A percentile compares a stretch with the other conserved stretches of the same genome.
phyloP scores from a whole-genome alignment of 1,284 basidiomycete species.

The Malassezia brasiliensis region DNA sequence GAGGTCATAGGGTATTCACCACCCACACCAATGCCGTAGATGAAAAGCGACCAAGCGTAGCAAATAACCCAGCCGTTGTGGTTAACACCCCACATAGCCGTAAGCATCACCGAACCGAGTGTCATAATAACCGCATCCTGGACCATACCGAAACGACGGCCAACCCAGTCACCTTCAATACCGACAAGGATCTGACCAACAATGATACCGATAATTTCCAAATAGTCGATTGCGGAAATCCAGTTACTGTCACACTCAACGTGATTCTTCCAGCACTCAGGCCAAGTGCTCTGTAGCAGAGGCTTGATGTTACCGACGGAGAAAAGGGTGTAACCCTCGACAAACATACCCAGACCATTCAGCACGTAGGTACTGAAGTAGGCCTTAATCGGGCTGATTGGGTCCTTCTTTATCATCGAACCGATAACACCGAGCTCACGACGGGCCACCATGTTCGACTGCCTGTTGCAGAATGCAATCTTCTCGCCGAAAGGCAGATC shows the following conservation, averaged over 20 bases:
- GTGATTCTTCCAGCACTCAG: constrained; percentile 52
- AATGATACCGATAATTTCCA: constrained; percentile 54
- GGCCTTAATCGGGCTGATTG: constrained; percentile 49
- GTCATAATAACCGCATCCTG: constrained; percentile 49
- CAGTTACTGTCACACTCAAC: constrained; percentile 51
- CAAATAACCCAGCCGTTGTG: constrained; percentile 56
- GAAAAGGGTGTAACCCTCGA: constrained; percentile 53
- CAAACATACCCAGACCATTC: constrained; percentile 54
- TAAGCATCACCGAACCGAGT: constrained; percentile 54
- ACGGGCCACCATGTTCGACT: constrained; percentile 50
- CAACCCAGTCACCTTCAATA: constrained; percentile 56
- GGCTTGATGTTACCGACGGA: constrained; percentile 52
- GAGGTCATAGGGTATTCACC: constrained; percentile 56
- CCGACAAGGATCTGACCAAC: constrained; percentile 55
- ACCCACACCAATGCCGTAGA: constrained; percentile 53
- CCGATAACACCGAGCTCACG: constrained; percentile 51
- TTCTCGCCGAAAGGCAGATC: constrained; percentile 43
- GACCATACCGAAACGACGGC: constrained; percentile 52
- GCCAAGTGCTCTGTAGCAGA: constrained; percentile 7
- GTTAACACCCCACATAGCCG: constrained; percentile 53
- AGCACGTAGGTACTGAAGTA: constrained; percentile 54
- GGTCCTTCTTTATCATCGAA: constrained; percentile 53
- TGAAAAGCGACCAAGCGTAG: constrained; percentile 52
- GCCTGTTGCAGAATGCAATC: constrained; percentile 50
- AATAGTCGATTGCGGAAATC: constrained; percentile 51